A percentile compares a stretch with the other conserved stretches of the same genome.
phyloP scores from a whole-genome alignment of 1,139 yeast genomes.

The Ashbya aceris region DNA sequence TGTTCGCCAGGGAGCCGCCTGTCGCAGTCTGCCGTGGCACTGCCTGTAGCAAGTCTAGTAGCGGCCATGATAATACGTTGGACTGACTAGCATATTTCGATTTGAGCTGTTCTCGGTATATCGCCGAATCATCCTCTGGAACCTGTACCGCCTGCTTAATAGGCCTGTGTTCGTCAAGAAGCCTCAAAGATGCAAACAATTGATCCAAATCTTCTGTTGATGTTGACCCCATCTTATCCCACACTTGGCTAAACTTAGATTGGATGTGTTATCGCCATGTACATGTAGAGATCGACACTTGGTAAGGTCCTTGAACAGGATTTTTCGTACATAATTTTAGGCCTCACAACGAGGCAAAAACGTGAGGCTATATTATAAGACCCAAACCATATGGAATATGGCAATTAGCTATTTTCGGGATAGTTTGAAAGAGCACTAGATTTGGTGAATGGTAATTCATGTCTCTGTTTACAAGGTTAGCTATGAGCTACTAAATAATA shows the following conservation, averaged over 20 bases:
- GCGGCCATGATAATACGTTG: constrained; percentile 22
- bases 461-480: constrained; percentile 1
- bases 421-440: no score
- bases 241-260: not conserved
- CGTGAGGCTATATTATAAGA: no score
- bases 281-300: no score
- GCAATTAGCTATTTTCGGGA: no score
- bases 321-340: no score
- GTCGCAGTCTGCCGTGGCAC: constrained; percentile 18
- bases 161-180: not conserved
- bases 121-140: not conserved
- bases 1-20: constrained; percentile 4
- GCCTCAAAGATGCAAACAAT: constrained; percentile 3
- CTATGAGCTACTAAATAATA: constrained; percentile 1
- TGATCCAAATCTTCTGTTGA: not conserved
- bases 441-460: not conserved
- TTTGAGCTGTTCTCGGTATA: constrained; percentile 10
- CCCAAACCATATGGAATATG: no score
- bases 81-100: constrained; percentile 22
- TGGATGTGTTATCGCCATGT: not conserved
- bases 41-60: constrained; percentile 27
- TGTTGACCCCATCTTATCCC: not conserved
- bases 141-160: no score
- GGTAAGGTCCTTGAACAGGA: no score
- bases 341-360: no score